These are phyloP conservation scores for Smittium culicis DNA, from an alignment of 371 early-diverging fungal genomes.

Conservation along the genomic window DNA sequence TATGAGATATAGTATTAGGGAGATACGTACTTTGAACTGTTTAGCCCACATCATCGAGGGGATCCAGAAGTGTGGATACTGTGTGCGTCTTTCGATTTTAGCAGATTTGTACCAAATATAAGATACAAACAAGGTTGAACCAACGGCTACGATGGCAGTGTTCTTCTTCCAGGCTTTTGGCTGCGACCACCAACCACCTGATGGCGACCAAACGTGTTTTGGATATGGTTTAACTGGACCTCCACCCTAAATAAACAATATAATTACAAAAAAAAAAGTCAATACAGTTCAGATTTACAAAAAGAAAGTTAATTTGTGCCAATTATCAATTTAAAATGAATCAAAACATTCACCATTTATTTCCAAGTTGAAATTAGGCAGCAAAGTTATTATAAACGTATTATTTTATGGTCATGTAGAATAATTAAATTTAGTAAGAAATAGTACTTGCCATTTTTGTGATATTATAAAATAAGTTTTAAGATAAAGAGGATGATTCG, in stretches of 20 bases:
- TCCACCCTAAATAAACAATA: conserved; percentile 37
- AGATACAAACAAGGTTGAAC: conserved; percentile 44
- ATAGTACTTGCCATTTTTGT: no score
- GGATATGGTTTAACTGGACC: conserved; percentile 46
- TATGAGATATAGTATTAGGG: neutral
- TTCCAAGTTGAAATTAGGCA: no score
- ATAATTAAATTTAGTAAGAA: no score
- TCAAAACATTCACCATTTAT: no score
- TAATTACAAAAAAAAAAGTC: no score
- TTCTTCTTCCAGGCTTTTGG: conserved; percentile 70
- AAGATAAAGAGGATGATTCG: no score
- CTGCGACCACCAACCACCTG: conserved; percentile 83
- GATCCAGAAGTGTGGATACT: conserved; percentile 32
- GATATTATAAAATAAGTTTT: no score
- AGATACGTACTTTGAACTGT: conserved; percentile 27
- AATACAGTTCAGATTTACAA: no score
- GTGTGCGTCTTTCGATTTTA: conserved; percentile 45
- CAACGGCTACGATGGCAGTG: conserved; percentile 52
- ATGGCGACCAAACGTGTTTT: conserved; percentile 54
- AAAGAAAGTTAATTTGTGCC: no score
- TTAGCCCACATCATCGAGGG: conserved; percentile 35
- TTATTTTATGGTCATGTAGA: no score
- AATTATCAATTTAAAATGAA: no score
- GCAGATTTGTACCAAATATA: conserved; percentile 66
- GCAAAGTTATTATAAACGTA: no score